Evolutionary conservation across 768 basidiomycete genomes (phyloP).

Genomic region (Pleurotus citrinopileatus): DNA sequence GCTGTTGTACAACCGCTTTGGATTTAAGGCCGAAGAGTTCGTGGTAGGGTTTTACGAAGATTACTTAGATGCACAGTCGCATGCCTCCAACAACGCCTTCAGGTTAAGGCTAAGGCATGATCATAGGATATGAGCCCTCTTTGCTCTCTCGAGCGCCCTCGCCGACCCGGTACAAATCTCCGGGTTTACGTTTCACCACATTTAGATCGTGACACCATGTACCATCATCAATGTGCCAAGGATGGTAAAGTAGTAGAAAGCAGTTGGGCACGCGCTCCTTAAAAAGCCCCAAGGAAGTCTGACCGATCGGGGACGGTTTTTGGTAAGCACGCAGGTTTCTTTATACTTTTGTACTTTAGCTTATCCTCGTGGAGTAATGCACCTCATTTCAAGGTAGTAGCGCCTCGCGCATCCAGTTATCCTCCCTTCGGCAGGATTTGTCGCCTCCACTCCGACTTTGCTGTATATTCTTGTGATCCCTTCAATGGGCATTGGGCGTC

Average conservation of each 20-base stretch:
- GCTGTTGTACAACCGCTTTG: slow-evolving; percentile 83
- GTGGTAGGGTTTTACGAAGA: slow-evolving; percentile 79
- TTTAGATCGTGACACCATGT: too few relatives aligned
- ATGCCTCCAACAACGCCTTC: slow-evolving; percentile 79
- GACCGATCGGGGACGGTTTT: too few relatives aligned
- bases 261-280: too few relatives aligned
- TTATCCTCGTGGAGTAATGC: not conserved
- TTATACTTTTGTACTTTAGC: not conserved
- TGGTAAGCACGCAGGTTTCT: too few relatives aligned
- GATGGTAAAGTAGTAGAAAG: too few relatives aligned
- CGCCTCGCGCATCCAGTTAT: not conserved
- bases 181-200: not conserved
- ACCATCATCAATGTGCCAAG: too few relatives aligned
- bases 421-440: not conserved
- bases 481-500: too few relatives aligned
- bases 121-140: slow-evolving; percentile 23
- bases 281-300: too few relatives aligned
- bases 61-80: slow-evolving; percentile 68
- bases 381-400: not conserved
- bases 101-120: slow-evolving; percentile 64
- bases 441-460: not conserved
- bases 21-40: slow-evolving; percentile 86
- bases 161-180: not conserved
- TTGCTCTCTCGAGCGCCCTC: not conserved
- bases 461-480: not conserved